Conservation (phyloP, 306 rosid genomes). For the Trichosanthes truncata region DNA sequence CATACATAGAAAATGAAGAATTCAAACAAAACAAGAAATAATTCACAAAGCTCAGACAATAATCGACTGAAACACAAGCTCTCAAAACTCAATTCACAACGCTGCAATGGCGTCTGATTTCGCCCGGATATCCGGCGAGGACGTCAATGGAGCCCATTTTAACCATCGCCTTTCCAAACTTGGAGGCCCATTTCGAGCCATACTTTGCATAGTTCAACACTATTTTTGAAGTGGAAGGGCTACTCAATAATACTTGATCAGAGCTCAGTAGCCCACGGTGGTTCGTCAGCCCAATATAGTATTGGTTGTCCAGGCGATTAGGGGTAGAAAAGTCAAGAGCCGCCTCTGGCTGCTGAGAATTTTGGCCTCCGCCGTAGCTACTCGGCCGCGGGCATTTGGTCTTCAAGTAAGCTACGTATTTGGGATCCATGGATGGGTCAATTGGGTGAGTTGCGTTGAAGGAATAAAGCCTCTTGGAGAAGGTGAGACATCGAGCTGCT, state of each 20-base stretch:
- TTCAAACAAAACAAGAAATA: not conserved
- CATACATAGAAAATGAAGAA: not conserved
- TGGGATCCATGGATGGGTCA: constrained; percentile 22
- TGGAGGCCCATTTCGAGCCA: constrained; percentile 14
- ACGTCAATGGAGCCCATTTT: constrained; percentile 24
- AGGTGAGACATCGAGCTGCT: constrained; percentile 21
- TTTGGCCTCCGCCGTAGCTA: not conserved
- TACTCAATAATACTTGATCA: constrained; percentile 18
- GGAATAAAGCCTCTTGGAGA: constrained; percentile 11
- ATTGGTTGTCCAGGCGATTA: constrained; percentile 11
- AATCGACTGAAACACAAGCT: not conserved
- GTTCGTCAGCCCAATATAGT: constrained; percentile 11
- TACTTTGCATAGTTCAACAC: constrained; percentile 14
- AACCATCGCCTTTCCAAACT: constrained; percentile 26
- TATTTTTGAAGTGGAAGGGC: not conserved
- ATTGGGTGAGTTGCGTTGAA: constrained; percentile 21
- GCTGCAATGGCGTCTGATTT: constrained; percentile 22
- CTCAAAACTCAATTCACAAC: constrained; percentile 11
- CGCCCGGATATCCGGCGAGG: constrained; percentile 18
- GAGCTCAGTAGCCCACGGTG: constrained; percentile 9
- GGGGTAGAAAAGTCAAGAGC: constrained; percentile 19
- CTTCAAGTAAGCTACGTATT: constrained; percentile 15
- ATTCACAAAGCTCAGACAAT: too few species aligned
- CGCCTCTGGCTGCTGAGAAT: not conserved
- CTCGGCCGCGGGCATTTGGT: constrained; percentile 9